Evolutionary conservation across 345 rosid species (phyloP), one percentile per base, ranked within the genome.

Genomic region (Eucalyptus sp.): DNA sequence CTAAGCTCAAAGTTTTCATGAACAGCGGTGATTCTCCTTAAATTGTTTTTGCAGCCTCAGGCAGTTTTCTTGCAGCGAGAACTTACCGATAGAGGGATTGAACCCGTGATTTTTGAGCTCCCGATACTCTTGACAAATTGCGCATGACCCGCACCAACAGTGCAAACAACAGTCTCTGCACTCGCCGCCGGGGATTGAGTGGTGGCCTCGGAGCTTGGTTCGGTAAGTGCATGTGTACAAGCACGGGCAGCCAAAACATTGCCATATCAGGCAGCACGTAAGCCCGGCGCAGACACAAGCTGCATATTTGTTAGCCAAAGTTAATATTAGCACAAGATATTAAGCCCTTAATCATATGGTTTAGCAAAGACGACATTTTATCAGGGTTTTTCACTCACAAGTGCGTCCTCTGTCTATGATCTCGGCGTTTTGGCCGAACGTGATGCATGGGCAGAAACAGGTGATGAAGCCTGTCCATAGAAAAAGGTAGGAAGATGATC

Each of bases 381-480:
- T 50, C 3, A 56, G 18, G 33, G 29, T 29, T 43, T 33, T 31
- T 29, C 86, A 71, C 83, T 91, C 79, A 91, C 91, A 50, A 11
- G 92, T 90, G 51, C 41, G 20, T 62, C 88, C 90, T 80, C 85
- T 86, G 90, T 90, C 92, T 27, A 89, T 46, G 86, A 89, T 87
- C 86, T 86, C 84, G 15, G 89, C 90, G 10, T 58, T 90, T 66
- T 89, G 91, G 88, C 90, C 91, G 41, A 91, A 91, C 6, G 88
- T 71, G 54, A 90, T 64, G 86, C 91, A 90, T 2, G 86, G 91
- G 43, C 88, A 91, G 44, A 58, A 86, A 81, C 68, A 71, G 4
- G 91, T 76, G 11, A 79, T 86, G 46, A 58, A 46, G 76, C 91
- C 90, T 88, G 60, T 58, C 48, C 25, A 15, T 4, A 22, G 50